Percentiles rank a stretch among this genome's conserved stretches.
phyloP scores from a whole-genome alignment of 176 grass and related monocot species.

The Musa itinerans region DNA sequence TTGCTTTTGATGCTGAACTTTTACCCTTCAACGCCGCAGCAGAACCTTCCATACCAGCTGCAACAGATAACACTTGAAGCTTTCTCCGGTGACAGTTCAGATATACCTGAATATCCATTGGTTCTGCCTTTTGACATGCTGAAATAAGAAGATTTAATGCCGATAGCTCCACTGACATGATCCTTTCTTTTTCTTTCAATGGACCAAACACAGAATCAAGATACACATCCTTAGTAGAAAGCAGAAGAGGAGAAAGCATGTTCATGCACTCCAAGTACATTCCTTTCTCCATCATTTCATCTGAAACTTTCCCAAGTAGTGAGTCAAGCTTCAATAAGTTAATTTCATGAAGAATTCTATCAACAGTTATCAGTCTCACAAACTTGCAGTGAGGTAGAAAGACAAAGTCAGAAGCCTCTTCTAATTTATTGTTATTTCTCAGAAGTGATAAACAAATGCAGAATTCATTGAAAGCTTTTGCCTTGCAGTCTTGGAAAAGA shows the following conservation, averaged over 20 bases:
- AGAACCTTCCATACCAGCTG: constrained; percentile 59
- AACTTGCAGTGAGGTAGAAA: constrained; percentile 70
- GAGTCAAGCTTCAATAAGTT: constrained; percentile 86
- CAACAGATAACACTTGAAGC: constrained; percentile 64
- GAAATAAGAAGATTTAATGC: constrained; percentile 84
- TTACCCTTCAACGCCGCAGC: constrained; percentile 20
- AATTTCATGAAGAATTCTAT: constrained; percentile 84
- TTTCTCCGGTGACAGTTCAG: constrained; percentile 75
- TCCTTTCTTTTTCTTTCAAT: constrained; percentile 39
- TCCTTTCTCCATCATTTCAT: constrained; percentile 74
- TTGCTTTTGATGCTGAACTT: constrained; percentile 10
- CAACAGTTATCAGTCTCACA: constrained; percentile 58
- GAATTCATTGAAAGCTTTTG: constrained; percentile 80
- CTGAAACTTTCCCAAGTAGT: constrained; percentile 59
- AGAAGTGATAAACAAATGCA: constrained; percentile 58
- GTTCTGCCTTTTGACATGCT: constrained; percentile 77
- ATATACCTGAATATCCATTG: constrained; percentile 70
- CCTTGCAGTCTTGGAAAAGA: constrained; percentile 60
- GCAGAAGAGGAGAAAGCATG: constrained; percentile 76
- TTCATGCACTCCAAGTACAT: constrained; percentile 71
- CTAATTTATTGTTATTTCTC: constrained; percentile 29
- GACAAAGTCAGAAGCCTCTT: constrained; percentile 37
- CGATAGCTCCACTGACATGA: constrained; percentile 59
- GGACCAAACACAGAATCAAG: constrained; percentile 35
- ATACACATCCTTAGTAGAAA: constrained; percentile 74